Conservation (phyloP, 208 protist genomes). For the Trypanosoma lewisi region DNA sequence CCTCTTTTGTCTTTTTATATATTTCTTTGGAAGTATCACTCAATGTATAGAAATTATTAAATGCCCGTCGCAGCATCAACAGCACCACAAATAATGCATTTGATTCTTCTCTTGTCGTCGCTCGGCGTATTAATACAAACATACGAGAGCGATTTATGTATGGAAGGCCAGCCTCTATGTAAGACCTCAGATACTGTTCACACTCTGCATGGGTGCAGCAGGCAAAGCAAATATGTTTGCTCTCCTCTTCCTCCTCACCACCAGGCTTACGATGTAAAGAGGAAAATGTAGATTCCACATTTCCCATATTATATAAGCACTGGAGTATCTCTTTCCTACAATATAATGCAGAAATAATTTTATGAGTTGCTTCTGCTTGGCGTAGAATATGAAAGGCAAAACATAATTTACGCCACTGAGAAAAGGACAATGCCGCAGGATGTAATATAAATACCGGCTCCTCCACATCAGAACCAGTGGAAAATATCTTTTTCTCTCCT, state of each 20-base stretch:
- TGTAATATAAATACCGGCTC: constrained; percentile 11
- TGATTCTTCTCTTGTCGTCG: constrained; percentile 8
- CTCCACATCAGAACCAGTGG: not conserved
- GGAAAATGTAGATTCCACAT: no score
- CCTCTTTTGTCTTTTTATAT: not conserved
- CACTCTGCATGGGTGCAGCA: constrained; percentile 13
- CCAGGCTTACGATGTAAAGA: no score
- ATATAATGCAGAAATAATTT: no score
- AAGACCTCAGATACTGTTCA: not conserved
- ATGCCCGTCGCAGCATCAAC: constrained; percentile 11
- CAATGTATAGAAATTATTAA: not conserved
- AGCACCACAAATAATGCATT: constrained; percentile 9
- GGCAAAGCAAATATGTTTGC: constrained; percentile 6
- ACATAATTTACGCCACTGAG: constrained; percentile 13
- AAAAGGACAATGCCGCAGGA: constrained; percentile 9
- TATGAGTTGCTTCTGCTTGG: not conserved
- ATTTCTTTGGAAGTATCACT: not conserved
- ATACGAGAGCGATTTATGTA: constrained; percentile 8
- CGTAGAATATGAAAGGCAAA: constrained; percentile 16
- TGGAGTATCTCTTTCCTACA: no score
- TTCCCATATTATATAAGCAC: no score
- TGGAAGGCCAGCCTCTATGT: constrained; percentile 9
- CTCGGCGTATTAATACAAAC: constrained; percentile 15
- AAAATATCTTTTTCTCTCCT: not conserved
- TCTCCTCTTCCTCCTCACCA: not conserved